Conservation (phyloP, 352 stramenopile species). For the Phytophthora capsici region DNA sequence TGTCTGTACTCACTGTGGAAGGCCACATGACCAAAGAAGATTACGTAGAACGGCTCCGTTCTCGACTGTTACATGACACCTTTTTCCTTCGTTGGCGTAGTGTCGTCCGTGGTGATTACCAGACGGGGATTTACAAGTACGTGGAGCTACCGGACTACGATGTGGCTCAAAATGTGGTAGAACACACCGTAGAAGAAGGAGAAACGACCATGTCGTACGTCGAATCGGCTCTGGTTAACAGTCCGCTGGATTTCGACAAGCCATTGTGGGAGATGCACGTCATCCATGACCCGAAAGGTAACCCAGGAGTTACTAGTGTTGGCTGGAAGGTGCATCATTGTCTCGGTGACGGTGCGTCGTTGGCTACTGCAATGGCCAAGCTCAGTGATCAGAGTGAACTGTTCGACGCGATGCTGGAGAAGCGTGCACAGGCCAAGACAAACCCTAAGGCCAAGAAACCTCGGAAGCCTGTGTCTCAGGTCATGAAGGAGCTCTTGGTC, state of each 20-base stretch:
- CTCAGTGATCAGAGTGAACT: slow-evolving; percentile 76
- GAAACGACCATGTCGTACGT: slow-evolving; percentile 71
- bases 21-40: slow-evolving; percentile 51
- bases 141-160: slow-evolving; percentile 68
- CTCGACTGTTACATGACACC: slow-evolving; percentile 53
- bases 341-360: slow-evolving; percentile 74
- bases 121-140: slow-evolving; percentile 56
- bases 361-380: slow-evolving; percentile 66
- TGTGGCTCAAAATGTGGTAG: slow-evolving; percentile 54
- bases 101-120: slow-evolving; percentile 51
- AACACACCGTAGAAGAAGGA: slow-evolving; percentile 55
- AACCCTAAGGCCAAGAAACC: slow-evolving; percentile 44
- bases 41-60: slow-evolving; percentile 57
- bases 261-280: slow-evolving; percentile 83
- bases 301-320: slow-evolving; percentile 47
- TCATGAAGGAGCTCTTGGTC: slow-evolving; percentile 30
- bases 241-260: slow-evolving; percentile 65
- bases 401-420: slow-evolving; percentile 68
- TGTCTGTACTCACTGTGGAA: slow-evolving; percentile 66
- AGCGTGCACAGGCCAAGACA: slow-evolving; percentile 41
- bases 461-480: slow-evolving; percentile 30
- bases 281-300: slow-evolving; percentile 46
- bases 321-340: slow-evolving; percentile 84
- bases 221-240: slow-evolving; percentile 73
- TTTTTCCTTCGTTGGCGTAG: slow-evolving; percentile 82